Evolutionary conservation across 1,284 basidiomycete species (phyloP), one percentile per base, ranked within the genome.

Genomic region (Austroboletus niveus): DNA sequence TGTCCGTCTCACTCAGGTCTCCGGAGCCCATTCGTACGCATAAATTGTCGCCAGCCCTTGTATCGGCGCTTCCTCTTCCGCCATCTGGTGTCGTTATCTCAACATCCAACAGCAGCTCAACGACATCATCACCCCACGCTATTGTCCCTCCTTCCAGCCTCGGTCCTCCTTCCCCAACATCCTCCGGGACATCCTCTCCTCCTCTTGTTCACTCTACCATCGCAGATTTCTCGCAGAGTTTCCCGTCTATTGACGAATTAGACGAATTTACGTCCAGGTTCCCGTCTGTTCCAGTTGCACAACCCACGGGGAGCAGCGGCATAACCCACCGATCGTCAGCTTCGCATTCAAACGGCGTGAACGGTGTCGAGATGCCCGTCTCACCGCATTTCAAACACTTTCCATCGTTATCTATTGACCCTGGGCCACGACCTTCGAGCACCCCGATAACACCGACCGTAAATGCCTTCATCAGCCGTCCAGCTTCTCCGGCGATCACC

Each of bases 211-310:
- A 66, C 58, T 69, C 68, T 7, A 72, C 60, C 38, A 51, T 83
- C 10, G 69, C 77, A 5, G 81, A 82, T 43, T 88, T 89, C 60
- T 69, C 76, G 4, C 76, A 80, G 47, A 67, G 76, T 22, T 90
- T 89, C 56, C 87, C 87, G 4, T 79, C 87, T 12, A 87, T 90
- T 58, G 84, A 87, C 60, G 87, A 89, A 62, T 70, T 90, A 24
- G 81, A 89, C 53, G 83, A 84, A 63, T 69, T 74, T 48, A 70
- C 63, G 5, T 72, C 79, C 57, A 71, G 69, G 45, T 70, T 84
- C 32, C 78, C 79, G 24, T 73, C 81, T 3, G 72, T 78, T 11
- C 76, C 78, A 0, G 64, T 75, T 10, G 73, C 76, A 6, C 64
- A 67, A 44, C 61, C 63, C 20, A 75, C 72, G 14, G 70, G 70